Conservation (phyloP, 2,329 filamentous ascomycete species). For the Trichoderma koningii region DNA sequence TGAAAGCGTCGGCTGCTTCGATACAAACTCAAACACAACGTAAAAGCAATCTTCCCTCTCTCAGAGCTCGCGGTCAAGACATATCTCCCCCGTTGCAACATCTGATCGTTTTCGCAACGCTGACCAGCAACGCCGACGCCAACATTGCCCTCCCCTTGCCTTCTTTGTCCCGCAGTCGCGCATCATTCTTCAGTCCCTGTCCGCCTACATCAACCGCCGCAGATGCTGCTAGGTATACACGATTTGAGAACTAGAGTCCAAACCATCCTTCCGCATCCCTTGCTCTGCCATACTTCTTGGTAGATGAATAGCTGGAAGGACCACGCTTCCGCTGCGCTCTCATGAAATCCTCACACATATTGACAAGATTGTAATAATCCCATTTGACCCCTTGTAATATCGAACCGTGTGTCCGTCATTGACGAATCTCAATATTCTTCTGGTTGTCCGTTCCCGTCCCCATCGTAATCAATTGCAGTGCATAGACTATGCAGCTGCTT, state of each 20-base stretch:
- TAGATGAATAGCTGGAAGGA: background rate
- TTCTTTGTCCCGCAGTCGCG: conserved; percentile 11
- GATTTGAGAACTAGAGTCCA: background rate
- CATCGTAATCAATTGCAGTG: conserved; percentile 1
- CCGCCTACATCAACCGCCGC: background rate
- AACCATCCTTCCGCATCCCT: background rate
- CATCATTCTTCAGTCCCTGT: conserved; percentile 13
- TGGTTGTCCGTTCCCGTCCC: background rate
- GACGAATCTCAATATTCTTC: background rate
- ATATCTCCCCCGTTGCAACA: background rate
- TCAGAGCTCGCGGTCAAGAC: background rate
- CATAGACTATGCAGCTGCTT: background rate
- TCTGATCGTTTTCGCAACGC: conserved; percentile 14
- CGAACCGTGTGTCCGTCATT: background rate
- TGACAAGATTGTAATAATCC: background rate
- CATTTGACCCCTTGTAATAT: conserved; percentile 3
- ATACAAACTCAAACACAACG: background rate
- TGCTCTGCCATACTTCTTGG: background rate
- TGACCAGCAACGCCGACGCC: conserved; percentile 22
- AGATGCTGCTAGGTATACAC: conserved; percentile 19
- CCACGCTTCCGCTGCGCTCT: background rate
- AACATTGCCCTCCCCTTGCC: background rate
- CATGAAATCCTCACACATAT: background rate
- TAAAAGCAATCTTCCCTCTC: conserved; percentile 13
- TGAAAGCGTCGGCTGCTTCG: background rate